Conservation (phyloP, 2,329 filamentous ascomycete genomes). For the Penicillium sp. region DNA sequence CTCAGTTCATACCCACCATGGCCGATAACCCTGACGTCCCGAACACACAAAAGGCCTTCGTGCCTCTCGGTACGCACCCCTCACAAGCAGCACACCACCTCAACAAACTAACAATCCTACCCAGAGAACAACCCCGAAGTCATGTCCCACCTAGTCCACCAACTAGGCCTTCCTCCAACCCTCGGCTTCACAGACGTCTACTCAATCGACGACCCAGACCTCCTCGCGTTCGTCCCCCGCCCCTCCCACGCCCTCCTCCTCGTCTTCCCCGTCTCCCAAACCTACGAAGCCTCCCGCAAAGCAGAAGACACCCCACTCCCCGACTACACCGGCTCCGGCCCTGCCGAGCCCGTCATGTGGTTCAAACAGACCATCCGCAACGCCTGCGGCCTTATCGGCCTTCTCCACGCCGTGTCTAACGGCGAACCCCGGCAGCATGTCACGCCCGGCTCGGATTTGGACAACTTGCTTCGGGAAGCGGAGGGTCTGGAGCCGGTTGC, state of each 20-base stretch:
- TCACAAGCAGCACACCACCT: constrained; percentile 1
- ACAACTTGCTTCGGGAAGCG: constrained; percentile 67
- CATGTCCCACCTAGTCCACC: constrained; percentile 79
- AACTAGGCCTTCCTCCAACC: constrained; percentile 76
- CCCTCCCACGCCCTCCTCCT: constrained; percentile 86
- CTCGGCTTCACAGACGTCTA: constrained; percentile 89
- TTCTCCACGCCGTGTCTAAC: constrained; percentile 81
- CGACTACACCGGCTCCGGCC: constrained; percentile 69
- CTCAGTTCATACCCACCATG: constrained; percentile 27
- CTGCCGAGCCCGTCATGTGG: constrained; percentile 79
- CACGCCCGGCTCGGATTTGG: constrained; percentile 48
- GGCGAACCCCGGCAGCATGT: constrained; percentile 68
- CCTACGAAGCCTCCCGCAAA: constrained; percentile 75
- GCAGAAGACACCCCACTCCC: constrained; percentile 67
- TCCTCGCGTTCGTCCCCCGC: constrained; percentile 83
- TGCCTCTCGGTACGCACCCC: constrained; percentile 45
- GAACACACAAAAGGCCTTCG: constrained; percentile 48
- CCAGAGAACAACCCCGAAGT: constrained; percentile 79
- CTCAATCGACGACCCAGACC: constrained; percentile 80
- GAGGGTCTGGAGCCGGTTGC: constrained; percentile 66
- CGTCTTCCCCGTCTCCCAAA: constrained; percentile 80
- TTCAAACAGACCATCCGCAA: constrained; percentile 95
- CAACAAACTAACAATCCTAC: constrained; percentile 9
- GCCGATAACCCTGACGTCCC: constrained; percentile 39
- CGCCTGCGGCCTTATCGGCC: constrained; percentile 85